Percentiles rank a stretch among this genome's conserved stretches.
These are phyloP conservation scores for Aegle marmelos DNA, from an alignment of 345 rosid species.

Conservation along the genomic window DNA sequence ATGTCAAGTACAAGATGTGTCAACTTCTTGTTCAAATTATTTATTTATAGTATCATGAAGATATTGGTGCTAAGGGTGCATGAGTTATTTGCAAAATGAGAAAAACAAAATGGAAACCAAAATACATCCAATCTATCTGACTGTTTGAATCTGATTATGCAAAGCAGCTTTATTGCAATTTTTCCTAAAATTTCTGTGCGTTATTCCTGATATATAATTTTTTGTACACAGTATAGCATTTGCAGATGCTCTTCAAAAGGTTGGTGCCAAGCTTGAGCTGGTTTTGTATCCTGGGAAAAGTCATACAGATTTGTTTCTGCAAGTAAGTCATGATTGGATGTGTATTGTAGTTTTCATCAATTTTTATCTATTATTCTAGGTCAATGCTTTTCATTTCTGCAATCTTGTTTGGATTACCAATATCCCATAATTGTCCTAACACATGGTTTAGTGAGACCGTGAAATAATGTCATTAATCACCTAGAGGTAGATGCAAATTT, in stretches of 20 bases:
- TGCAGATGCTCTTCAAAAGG: conserved; percentile 52
- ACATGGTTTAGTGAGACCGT: neutral
- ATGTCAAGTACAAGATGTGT: neutral
- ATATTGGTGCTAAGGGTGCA: neutral
- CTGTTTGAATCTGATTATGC: neutral
- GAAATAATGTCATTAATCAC: neutral
- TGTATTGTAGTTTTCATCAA: neutral
- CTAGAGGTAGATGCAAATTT: neutral
- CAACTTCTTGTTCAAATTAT: neutral
- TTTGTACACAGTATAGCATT: conserved; percentile 55
- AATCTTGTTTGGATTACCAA: neutral
- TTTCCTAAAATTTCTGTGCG: neutral
- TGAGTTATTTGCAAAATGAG: neutral
- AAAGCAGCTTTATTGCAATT: neutral
- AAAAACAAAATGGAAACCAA: neutral
- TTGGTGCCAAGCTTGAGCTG: conserved; percentile 57
- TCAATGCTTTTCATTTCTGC: neutral
- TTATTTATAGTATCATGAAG: neutral
- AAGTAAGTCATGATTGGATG: conserved; percentile 41
- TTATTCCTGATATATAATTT: conserved; percentile 7
- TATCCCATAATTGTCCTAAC: neutral
- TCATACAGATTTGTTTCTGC: conserved; percentile 93
- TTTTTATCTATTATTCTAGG: neutral
- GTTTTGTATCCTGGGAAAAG: conserved; percentile 72
- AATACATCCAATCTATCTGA: neutral